phyloP scores from a whole-genome alignment of 1,284 basidiomycete genomes.

The Moniliella sp. region DNA sequence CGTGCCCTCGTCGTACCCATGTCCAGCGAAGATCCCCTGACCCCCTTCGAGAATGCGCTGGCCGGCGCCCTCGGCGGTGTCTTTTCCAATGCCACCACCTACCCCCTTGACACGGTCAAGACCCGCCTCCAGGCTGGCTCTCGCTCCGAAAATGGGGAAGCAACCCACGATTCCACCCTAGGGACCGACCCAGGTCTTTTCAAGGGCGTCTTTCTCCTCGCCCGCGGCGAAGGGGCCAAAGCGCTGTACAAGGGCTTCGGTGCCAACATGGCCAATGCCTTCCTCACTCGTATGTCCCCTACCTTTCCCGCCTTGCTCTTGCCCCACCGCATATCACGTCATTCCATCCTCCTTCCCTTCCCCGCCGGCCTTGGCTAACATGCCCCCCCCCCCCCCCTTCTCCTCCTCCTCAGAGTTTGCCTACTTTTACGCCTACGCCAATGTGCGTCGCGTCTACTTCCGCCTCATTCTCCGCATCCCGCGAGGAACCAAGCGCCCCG shows the following conservation, averaged over 20 bases:
- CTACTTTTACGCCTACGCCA: slow-evolving; percentile 96
- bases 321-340: too few relatives aligned
- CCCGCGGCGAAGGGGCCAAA: slow-evolving; percentile 12
- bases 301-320: too few relatives aligned
- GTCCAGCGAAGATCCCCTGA: slow-evolving; percentile 47
- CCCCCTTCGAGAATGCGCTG: slow-evolving; percentile 73
- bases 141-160: too few relatives aligned
- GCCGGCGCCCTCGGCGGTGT: slow-evolving; percentile 64
- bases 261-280: slow-evolving; percentile 92
- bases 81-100: slow-evolving; percentile 45
- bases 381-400: too few relatives aligned
- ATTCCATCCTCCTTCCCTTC: too few relatives aligned
- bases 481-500: slow-evolving; percentile 3
- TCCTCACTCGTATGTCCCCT: slow-evolving; percentile 59
- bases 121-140: too few relatives aligned
- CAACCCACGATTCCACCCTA: too few relatives aligned
- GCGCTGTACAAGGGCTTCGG: slow-evolving; percentile 80
- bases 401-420: slow-evolving; percentile 61
- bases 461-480: slow-evolving; percentile 6
- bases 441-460: slow-evolving; percentile 57
- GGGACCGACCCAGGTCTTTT: too few relatives aligned
- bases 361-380: too few relatives aligned
- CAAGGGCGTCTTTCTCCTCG: slow-evolving; percentile 21
- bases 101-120: slow-evolving; percentile 83
- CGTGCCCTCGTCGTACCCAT: too few relatives aligned